Evolutionary conservation across 2,329 filamentous ascomycete genomes (phyloP).

Genomic region (Ophiostoma pallidulum): DNA sequence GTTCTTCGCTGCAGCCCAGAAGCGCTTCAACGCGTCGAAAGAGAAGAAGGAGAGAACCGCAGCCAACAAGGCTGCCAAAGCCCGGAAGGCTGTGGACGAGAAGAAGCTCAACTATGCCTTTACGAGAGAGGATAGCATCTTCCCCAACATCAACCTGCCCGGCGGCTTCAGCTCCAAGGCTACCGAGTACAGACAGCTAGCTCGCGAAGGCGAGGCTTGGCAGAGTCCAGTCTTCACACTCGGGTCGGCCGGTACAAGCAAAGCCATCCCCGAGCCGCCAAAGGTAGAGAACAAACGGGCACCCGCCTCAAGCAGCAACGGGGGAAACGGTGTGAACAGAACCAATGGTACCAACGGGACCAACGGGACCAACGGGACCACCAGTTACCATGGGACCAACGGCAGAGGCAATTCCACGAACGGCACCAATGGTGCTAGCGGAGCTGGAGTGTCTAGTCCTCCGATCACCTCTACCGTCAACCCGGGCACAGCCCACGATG

Average conservation of each 20-base stretch:
- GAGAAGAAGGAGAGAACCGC: slow-evolving; percentile 57
- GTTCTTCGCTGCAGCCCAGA: slow-evolving; percentile 68
- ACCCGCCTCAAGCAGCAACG: slow-evolving; percentile 10
- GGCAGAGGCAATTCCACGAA: too few relatives aligned
- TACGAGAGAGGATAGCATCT: slow-evolving; percentile 79
- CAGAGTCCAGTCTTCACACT: slow-evolving; percentile 90
- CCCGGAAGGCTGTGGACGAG: slow-evolving; percentile 23
- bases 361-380: neutral
- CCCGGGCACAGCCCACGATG: too few relatives aligned
- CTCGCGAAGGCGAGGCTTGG: slow-evolving; percentile 84
- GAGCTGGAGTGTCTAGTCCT: neutral
- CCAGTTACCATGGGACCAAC: neutral
- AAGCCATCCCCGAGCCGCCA: slow-evolving; percentile 56
- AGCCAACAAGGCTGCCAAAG: slow-evolving; percentile 26
- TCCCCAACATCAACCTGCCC: slow-evolving; percentile 77
- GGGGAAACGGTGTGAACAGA: slow-evolving; percentile 16
- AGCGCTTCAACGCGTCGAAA: slow-evolving; percentile 64
- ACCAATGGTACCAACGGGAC: slow-evolving; percentile 1
- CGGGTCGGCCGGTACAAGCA: slow-evolving; percentile 64
- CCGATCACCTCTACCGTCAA: neutral
- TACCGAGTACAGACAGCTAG: slow-evolving; percentile 83
- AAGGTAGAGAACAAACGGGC: slow-evolving; percentile 37
- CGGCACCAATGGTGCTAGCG: too few relatives aligned
- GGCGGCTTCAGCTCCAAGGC: slow-evolving; percentile 89
- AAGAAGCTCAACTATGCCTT: slow-evolving; percentile 75